phyloP scores from a whole-genome alignment of 768 basidiomycete species.

The Tylopilus balloui region DNA sequence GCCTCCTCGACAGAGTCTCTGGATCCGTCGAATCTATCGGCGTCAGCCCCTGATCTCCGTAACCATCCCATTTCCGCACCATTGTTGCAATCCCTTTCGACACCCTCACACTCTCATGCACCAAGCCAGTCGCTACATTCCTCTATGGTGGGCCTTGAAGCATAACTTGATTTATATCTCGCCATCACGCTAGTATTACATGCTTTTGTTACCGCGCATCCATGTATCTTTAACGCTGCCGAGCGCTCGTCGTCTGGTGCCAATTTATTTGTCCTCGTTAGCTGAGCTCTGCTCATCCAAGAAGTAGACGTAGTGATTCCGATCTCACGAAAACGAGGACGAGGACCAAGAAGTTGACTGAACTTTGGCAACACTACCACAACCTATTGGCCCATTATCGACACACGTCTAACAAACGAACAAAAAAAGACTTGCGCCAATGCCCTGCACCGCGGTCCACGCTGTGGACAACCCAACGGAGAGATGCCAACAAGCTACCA shows the following conservation, averaged over 20 bases:
- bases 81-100: slow-evolving; percentile 9
- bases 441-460: slow-evolving; percentile 21
- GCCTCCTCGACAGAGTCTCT: slow-evolving; percentile 5
- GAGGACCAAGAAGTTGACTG: not conserved
- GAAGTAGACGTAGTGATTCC: too few species aligned
- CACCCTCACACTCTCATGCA: slow-evolving; percentile 9
- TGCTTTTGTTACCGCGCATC: slow-evolving; percentile 18
- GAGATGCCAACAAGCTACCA: slow-evolving; percentile 13
- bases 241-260: not conserved
- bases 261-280: not conserved
- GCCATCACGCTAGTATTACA: slow-evolving; percentile 12
- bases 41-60: slow-evolving; percentile 26
- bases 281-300: too few species aligned
- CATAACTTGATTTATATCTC: slow-evolving; percentile 24
- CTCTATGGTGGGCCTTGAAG: slow-evolving; percentile 21
- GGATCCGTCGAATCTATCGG: slow-evolving; percentile 18
- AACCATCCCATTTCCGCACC: slow-evolving; percentile 9
- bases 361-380: slow-evolving; percentile 5
- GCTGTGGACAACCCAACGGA: slow-evolving; percentile 8
- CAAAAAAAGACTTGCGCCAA: slow-evolving; percentile 9
- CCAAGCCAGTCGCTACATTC: slow-evolving; percentile 12
- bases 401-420: slow-evolving; percentile 14
- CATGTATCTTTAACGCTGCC: slow-evolving; percentile 22
- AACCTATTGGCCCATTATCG: slow-evolving; percentile 11
- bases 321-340: not conserved